Evolutionary conservation across 176 grass and related monocot genomes (phyloP), one percentile per base, ranked within the genome.

Genomic region (Tillandsia leiboldiana): DNA sequence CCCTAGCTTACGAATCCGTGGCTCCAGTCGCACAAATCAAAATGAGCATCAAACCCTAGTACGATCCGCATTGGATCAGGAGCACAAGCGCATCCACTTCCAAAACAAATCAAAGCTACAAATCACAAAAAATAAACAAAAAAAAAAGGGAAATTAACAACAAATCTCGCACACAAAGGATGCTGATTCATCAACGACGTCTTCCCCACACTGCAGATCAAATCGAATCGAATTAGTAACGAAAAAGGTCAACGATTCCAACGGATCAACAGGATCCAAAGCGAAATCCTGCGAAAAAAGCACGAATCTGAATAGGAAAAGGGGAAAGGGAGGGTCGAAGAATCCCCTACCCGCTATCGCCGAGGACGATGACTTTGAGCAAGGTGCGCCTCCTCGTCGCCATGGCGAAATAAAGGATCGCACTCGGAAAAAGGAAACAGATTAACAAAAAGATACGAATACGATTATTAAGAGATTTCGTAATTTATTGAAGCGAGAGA

Each of bases 171-270:
- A 13, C 51, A 24, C 5, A 63, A 83, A 92, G 89, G 93, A 92
- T 96, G 92, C 89, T 96, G 89, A 61, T 96, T 92, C 93, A 97
- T 97, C 77, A 97, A 72, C 50, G 93, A 97, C 56, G 93, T 97
- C 93, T 97, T 97, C 8, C 93, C 93, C 8, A 97, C 93, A 51
- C 93, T 97, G 79, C 52, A 69, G 56, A 68, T 33, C 3, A 50
- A 66, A 78, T 13, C n/a, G 72, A 83, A n/a, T 11, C 51, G 63
- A 50, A 77, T 23, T 18, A 77, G 24, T 26, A 63, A 0, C 27
- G 3, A 71, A 54, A 20, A 28, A n/a, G 50, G 5, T 15, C 51
- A 53, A 13, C 14, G 20, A 33, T 47, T 23, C 11, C 15, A 17
- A 3, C 8, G 10, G 10, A 11, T 18, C 67, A 28, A 6, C 9